Base-by-base conservation (phyloP, 495 filamentous ascomycete genomes). In the Penicillium pulvis region DNA sequence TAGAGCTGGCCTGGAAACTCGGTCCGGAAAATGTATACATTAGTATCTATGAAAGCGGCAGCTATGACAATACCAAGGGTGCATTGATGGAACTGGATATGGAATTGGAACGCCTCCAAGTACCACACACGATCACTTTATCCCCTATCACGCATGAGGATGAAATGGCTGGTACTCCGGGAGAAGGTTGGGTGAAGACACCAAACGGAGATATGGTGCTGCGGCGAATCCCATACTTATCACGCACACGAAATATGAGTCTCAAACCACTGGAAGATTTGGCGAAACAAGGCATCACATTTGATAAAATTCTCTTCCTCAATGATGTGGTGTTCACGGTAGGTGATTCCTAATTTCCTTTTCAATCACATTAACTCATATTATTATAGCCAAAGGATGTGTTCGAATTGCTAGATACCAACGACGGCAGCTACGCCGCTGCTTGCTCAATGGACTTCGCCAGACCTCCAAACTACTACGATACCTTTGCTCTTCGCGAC, bases 401-500 rank as follows among this genome's bases (percentile, higher is more conserved):
- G 5, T 67, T 85, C 17, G 81, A 76, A 6, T 76, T 96, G n/a
- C 79, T 96, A 16, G 72, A 81, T 47, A 96, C 92, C 17, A 85
- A 87, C 54, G 71, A 84, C 24, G 88, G 88, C 26, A 64, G 83
- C 30, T 96, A 93, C 60, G 90, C 88, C 4, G 90, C 92, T 1
- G 90, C 89, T 16, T 96, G 92, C 71, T 83, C 89, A 0, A 73
- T 95, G 57, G 92, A 96, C 66, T 94, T 91, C 64, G 73, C 79
- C 10, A 81, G 82, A 31, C 85, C 88, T 1, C 86, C 89, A 3
- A 36, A 62, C 4, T 92, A 86, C 74, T 93, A 94, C 72, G 92
- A 95, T 66, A 92, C 90, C 2, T 94, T 95, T 66, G 92, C 92
- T 19, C 78, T 93, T 6, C 87, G 91, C 3, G 92, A 95, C 67